phyloP scores from a whole-genome alignment of 116 monocot genomes.

The Thalassia testudinum region DNA sequence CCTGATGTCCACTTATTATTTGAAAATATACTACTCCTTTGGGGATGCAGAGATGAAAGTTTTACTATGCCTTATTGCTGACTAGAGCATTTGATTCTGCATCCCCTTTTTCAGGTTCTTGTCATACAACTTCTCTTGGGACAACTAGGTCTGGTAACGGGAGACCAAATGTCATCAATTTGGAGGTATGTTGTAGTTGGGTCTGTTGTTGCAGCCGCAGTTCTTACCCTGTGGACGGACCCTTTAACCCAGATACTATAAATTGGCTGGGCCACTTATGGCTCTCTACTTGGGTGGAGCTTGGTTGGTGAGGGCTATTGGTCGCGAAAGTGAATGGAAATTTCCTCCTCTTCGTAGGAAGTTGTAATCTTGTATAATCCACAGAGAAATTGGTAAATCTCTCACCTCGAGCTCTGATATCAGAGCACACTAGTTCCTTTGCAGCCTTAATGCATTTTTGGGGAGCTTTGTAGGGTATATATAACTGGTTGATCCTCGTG shows the following conservation, averaged over 20 bases:
- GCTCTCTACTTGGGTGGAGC: constrained; percentile 93
- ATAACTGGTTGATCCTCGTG: too few relatives aligned
- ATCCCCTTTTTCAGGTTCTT: constrained; percentile 47
- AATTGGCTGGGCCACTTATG: constrained; percentile 76
- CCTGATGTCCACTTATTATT: too few relatives aligned
- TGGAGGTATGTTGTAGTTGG: constrained; percentile 99
- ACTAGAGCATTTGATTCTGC: background rate
- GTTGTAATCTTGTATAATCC: too few relatives aligned
- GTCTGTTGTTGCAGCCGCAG: constrained; percentile 87
- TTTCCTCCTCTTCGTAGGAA: too few relatives aligned
- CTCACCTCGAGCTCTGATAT: too few relatives aligned
- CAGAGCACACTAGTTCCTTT: too few relatives aligned
- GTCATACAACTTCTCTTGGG: constrained; percentile 88
- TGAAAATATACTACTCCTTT: too few relatives aligned
- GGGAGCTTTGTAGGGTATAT: too few relatives aligned
- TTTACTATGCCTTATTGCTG: too few relatives aligned
- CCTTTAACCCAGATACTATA: constrained; percentile 83
- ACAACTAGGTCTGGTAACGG: constrained; percentile 65
- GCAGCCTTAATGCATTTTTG: too few relatives aligned
- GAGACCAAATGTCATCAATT: constrained; percentile 91
- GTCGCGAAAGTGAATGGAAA: constrained; percentile 10
- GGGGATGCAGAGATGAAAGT: too few relatives aligned
- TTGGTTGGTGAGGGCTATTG: constrained; percentile 75
- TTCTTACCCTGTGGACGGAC: constrained; percentile 96
- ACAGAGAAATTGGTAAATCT: too few relatives aligned